Evolutionary conservation across 192 early-diverging fungal species (phyloP).

Genomic region (Chytriomyces sp.): DNA sequence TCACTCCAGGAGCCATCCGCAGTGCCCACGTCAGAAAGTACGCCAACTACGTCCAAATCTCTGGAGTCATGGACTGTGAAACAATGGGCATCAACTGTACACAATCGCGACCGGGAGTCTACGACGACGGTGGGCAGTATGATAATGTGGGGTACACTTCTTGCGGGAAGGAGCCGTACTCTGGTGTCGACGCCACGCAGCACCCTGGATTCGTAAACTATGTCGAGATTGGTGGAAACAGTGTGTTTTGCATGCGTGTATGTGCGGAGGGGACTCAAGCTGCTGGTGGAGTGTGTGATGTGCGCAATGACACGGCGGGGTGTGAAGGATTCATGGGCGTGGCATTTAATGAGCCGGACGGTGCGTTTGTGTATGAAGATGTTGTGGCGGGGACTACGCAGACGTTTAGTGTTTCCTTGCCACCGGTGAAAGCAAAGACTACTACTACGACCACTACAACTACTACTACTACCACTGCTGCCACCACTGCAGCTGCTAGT

Average conservation of each 20-base stretch:
- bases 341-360: not conserved
- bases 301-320: not conserved
- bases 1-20: constrained; percentile 32
- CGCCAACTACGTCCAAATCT: constrained; percentile 38
- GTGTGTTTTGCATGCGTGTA: constrained; percentile 42
- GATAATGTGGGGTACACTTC: constrained; percentile 34
- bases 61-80: constrained; percentile 37
- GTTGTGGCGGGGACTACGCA: not conserved
- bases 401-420: not conserved
- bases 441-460: not conserved
- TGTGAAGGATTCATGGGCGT: not conserved
- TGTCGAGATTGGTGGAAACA: constrained; percentile 39
- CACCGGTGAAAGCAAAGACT: not conserved
- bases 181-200: constrained; percentile 24
- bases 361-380: not conserved
- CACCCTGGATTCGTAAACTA: constrained; percentile 26
- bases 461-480: not conserved
- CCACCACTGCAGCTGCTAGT: not conserved
- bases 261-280: constrained; percentile 24
- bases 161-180: constrained; percentile 49
- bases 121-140: constrained; percentile 48
- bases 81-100: constrained; percentile 36
- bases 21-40: constrained; percentile 35
- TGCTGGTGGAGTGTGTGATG: not conserved
- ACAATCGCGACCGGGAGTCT: constrained; percentile 11